Evolutionary conservation across 2,329 filamentous ascomycete species (phyloP).

Genomic region (Fusarium nurragi): DNA sequence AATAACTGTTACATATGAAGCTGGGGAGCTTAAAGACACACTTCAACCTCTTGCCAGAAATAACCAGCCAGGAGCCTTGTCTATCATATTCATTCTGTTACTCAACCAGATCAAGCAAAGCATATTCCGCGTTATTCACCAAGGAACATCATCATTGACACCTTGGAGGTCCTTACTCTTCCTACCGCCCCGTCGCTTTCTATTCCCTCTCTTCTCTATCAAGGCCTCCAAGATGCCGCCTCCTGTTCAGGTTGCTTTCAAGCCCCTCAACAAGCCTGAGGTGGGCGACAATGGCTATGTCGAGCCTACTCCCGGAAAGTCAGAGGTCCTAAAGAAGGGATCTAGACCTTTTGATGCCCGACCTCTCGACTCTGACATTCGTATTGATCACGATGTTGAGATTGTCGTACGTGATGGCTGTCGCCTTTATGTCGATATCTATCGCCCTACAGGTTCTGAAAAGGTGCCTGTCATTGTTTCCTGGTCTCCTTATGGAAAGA

Average conservation of each 20-base stretch:
- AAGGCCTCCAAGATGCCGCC: slow-evolving; percentile 19
- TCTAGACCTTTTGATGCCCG: slow-evolving; percentile 34
- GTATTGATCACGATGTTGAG: slow-evolving; percentile 39
- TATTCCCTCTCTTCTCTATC: neutral
- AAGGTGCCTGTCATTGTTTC: slow-evolving; percentile 31
- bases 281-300: slow-evolving; percentile 36
- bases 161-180: neutral
- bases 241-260: slow-evolving; percentile 39
- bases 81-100: neutral
- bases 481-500: slow-evolving; percentile 39
- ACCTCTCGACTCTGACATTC: slow-evolving; percentile 35
- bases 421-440: slow-evolving; percentile 32
- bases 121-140: accelerated
- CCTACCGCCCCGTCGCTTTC: no score
- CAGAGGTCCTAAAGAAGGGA: slow-evolving; percentile 34
- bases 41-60: neutral
- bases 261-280: slow-evolving; percentile 34
- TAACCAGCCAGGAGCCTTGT: neutral
- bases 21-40: slow-evolving; percentile 12
- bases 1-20: neutral
- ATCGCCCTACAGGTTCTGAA: neutral
- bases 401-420: slow-evolving; percentile 35
- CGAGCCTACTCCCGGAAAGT: slow-evolving; percentile 28
- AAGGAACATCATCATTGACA: no score
- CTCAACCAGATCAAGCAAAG: neutral